These are phyloP conservation scores for Biscogniauxia sp. DNA, from an alignment of 2,329 filamentous ascomycete species.

Conservation along the genomic window DNA sequence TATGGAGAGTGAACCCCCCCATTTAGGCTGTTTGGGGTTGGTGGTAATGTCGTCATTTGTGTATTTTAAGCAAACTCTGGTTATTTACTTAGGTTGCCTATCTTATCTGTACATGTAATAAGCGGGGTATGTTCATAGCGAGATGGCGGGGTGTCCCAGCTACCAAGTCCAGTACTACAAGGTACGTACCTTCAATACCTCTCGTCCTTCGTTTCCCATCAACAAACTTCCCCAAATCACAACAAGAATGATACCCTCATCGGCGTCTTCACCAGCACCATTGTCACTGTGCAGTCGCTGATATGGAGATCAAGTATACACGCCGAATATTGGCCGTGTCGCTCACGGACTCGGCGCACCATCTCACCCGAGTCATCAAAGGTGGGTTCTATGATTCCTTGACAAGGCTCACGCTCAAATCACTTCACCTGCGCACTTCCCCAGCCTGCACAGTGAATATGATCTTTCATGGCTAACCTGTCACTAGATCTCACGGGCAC, in stretches of 20 bases:
- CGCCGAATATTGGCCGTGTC: slow-evolving; percentile 58
- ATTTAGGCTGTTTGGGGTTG: background rate
- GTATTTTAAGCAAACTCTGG: background rate
- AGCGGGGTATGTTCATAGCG: background rate
- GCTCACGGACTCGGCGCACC: slow-evolving; percentile 44
- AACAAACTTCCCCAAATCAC: background rate
- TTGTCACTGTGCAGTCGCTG: slow-evolving; percentile 3
- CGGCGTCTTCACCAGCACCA: slow-evolving; percentile 15
- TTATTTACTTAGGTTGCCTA: too few relatives aligned
- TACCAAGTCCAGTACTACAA: too few relatives aligned
- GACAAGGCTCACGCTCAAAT: background rate
- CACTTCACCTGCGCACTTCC: too few relatives aligned
- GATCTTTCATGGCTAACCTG: too few relatives aligned
- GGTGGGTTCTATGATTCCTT: slow-evolving; percentile 36
- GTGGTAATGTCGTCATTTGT: background rate
- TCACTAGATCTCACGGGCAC: slow-evolving; percentile 52
- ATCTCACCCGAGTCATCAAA: slow-evolving; percentile 51
- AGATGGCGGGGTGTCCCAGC: background rate
- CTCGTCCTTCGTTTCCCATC: background rate
- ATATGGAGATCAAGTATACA: slow-evolving; percentile 46
- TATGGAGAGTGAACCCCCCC: background rate
- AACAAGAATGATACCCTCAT: background rate
- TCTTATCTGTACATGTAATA: background rate
- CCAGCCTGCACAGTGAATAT: too few relatives aligned
- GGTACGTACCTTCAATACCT: background rate